phyloP scores from a whole-genome alignment of 441 rosid genomes.

The Brassica balearica region DNA sequence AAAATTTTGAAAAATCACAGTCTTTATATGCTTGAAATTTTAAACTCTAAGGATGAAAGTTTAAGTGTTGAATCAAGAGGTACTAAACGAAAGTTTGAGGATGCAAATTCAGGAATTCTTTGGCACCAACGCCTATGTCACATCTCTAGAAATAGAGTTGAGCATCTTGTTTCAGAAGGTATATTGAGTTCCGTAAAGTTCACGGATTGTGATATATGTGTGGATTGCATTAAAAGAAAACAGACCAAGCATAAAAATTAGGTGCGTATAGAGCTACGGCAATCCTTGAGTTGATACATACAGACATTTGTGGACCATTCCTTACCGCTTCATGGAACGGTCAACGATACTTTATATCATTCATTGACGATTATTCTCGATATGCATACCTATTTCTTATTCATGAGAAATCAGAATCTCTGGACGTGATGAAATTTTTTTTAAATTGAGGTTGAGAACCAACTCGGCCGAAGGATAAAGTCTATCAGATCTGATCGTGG shows the following conservation, averaged over 20 bases:
- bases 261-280: background rate
- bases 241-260: background rate
- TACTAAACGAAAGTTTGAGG: background rate
- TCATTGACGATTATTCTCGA: no score
- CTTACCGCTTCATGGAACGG: background rate
- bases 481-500: no score
- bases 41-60: background rate
- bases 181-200: no score
- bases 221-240: background rate
- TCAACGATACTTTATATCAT: no score
- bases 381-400: no score
- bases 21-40: background rate
- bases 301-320: background rate
- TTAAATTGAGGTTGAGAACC: no score
- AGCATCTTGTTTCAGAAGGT: background rate
- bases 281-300: background rate
- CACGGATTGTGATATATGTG: background rate
- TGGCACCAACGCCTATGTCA: background rate
- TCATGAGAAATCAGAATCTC: no score
- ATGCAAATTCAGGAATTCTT: background rate
- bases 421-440: no score
- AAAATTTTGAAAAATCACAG: background rate
- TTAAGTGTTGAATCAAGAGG: background rate
- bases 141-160: background rate
- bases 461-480: no score